Base-by-base conservation (phyloP, 1,284 basidiomycete genomes). In the Mycosarcoma maydis region DNA sequence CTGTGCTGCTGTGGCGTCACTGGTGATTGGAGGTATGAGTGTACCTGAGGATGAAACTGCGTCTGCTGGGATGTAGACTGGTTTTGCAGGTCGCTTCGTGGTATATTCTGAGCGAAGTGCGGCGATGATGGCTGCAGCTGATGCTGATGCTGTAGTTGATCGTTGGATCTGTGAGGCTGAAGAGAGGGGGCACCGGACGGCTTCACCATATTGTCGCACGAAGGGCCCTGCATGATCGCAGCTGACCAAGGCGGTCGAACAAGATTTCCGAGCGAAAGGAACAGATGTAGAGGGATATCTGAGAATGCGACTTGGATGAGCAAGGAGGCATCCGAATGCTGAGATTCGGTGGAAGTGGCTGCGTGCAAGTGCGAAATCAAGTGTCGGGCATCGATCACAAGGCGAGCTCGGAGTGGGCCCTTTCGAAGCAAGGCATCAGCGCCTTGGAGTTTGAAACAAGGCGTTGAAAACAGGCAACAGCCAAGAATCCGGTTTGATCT, bases 211-310 rank as follows among this genome's bases (percentile, higher is more conserved):
- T 24, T 47, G 51, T 54, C 47, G 22, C 48, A 54, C n/a, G 54
- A 32, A 33, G 55, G 43, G 50, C 6, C 46, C 61, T 65, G 55
- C 61, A 66, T 66, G 23, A 14, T 57, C 22, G 49, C 49, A 32
- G 26, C 8, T 39, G 43, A 44, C 37, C 37, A 17, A 16, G 14
- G 1, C 29, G 38, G 33, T 27, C 51, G 17, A 26, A 6, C 13
- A n/a, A 6, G n/a, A 23, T 3, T 13, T n/a, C 16, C 4, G 17
- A 11, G n/a, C 17, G 22, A 29, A 37, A 30, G 34, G 14, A 27
- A 14, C 33, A n/a, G n/a, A n/a, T n/a, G n/a, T n/a, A n/a, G n/a
- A n/a, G n/a, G n/a, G n/a, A n/a, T n/a, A n/a, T n/a, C n/a, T n/a
- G n/a, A n/a, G n/a, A n/a, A n/a, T n/a, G n/a, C n/a, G n/a, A n/a